These are phyloP conservation scores for Rhododendron williamsianum DNA, from an alignment of 148 eudicot species.

Conservation along the genomic window DNA sequence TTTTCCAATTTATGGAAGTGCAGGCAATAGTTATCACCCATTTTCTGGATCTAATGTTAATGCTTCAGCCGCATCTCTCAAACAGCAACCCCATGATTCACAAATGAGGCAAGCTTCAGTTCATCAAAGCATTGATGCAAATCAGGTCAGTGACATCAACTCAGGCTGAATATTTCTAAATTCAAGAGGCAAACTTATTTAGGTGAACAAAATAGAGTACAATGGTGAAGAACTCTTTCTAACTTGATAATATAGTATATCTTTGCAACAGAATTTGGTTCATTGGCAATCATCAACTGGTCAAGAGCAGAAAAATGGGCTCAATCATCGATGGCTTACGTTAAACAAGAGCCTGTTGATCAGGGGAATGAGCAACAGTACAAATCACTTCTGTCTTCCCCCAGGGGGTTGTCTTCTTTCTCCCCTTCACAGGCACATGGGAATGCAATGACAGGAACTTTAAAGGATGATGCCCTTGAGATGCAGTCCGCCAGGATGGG, in stretches of 20 bases:
- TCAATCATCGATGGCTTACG: constrained; percentile 39
- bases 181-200: constrained; percentile 40
- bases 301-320: constrained; percentile 47
- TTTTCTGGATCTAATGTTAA: constrained; percentile 41
- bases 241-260: constrained; percentile 25
- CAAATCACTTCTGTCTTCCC: constrained; percentile 32
- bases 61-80: constrained; percentile 43
- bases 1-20: constrained; percentile 59
- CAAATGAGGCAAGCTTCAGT: constrained; percentile 53
- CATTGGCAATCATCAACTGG: constrained; percentile 45
- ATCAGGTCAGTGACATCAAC: constrained; percentile 35
- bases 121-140: constrained; percentile 45
- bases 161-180: constrained; percentile 33
- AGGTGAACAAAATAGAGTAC: constrained; percentile 42
- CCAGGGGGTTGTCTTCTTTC: constrained; percentile 38
- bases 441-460: constrained; percentile 34
- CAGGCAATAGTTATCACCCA: constrained; percentile 39
- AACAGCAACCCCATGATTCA: constrained; percentile 47
- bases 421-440: constrained; percentile 41
- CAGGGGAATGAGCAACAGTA: constrained; percentile 51
- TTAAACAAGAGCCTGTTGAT: constrained; percentile 63
- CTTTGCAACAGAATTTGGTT: constrained; percentile 34
- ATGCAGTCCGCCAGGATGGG: constrained; percentile 48
- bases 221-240: constrained; percentile 26
- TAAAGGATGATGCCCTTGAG: constrained; percentile 44